Percentiles rank a stretch among this genome's conserved stretches.
Conservation (phyloP, 805 yeast species). For the Peterozyma xylosa region DNA sequence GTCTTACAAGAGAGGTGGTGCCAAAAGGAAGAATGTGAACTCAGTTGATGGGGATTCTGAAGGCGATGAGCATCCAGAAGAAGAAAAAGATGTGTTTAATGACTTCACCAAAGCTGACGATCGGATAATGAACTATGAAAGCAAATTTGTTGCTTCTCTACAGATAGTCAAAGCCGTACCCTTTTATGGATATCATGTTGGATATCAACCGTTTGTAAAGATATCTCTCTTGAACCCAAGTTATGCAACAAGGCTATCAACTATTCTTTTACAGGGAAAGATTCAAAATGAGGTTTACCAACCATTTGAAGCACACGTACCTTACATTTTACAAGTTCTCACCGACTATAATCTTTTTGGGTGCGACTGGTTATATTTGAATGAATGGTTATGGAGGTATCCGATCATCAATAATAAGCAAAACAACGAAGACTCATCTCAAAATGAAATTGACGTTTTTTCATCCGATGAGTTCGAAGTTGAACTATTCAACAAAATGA, state of each 20-base stretch:
- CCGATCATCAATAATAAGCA: constrained; percentile 33
- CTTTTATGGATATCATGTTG: constrained; percentile 76
- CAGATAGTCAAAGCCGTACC: constrained; percentile 68
- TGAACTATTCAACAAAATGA: constrained; percentile 17
- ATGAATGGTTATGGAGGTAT: constrained; percentile 41
- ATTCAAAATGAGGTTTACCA: constrained; percentile 31
- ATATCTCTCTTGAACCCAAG: constrained; percentile 60
- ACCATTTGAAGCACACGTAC: constrained; percentile 76
- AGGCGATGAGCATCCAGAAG: constrained; percentile 7
- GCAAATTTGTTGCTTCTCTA: constrained; percentile 47
- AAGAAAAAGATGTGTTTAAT: constrained; percentile 11
- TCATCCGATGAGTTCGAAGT: constrained; percentile 8
- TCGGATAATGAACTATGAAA: constrained; percentile 2
- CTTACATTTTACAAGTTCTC: constrained; percentile 68
- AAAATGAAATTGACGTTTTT: constrained; percentile 7
- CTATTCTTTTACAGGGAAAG: constrained; percentile 31
- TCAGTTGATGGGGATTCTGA: constrained; percentile 7
- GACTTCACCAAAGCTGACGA: constrained; percentile 10
- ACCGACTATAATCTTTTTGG: constrained; percentile 81
- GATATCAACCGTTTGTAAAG: constrained; percentile 59
- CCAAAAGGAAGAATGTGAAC: constrained; percentile 8
- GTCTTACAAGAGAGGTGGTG: constrained; percentile 25
- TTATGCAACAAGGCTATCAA: constrained; percentile 44
- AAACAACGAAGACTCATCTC: constrained; percentile 12
- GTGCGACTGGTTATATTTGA: constrained; percentile 64